Percentiles rank a stretch among this genome's conserved stretches.
Conservation (phyloP, 768 basidiomycete genomes). For the Cyclocybe aegerita region DNA sequence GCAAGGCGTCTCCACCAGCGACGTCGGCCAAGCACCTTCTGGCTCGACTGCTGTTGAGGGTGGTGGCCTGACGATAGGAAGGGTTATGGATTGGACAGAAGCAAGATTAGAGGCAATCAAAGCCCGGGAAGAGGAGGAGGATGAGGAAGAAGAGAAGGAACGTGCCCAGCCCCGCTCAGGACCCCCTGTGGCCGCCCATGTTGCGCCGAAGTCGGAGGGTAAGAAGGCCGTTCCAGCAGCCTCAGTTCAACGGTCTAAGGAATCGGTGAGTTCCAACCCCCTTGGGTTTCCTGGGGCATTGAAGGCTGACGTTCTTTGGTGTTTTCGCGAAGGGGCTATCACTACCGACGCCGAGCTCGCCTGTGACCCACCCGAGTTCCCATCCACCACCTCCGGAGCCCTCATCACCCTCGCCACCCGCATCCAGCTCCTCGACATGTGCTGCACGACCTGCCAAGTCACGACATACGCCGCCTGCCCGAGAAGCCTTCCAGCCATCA, state of each 20-base stretch:
- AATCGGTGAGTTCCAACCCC: constrained; percentile 27
- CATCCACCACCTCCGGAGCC: constrained; percentile 23
- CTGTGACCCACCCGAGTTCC: constrained; percentile 18
- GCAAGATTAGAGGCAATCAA: constrained; percentile 76
- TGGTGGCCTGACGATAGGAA: constrained; percentile 70
- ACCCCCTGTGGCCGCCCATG: constrained; percentile 11
- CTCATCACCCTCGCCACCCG: constrained; percentile 34
- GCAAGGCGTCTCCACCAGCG: constrained; percentile 70
- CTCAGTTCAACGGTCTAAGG: constrained; percentile 18
- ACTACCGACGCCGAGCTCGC: constrained; percentile 31
- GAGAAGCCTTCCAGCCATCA: constrained; percentile 16
- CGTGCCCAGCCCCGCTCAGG: constrained; percentile 21
- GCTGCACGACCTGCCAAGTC: constrained; percentile 24
- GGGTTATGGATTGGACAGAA: constrained; percentile 85
- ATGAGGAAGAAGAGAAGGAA: constrained; percentile 72
- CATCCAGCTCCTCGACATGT: constrained; percentile 20
- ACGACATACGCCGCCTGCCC: constrained; percentile 17
- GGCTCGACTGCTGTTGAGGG: constrained; percentile 46
- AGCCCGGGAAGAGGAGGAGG: constrained; percentile 76
- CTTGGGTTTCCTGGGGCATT: not conserved
- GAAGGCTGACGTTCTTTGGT: constrained; percentile 10
- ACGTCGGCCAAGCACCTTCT: constrained; percentile 37
- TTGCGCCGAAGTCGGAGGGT: constrained; percentile 18
- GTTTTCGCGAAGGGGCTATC: constrained; percentile 19
- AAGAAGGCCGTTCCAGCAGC: constrained; percentile 16